Evolutionary conservation across 2,329 filamentous ascomycete genomes (phyloP).

Genomic region (Lizonia empirigonia): DNA sequence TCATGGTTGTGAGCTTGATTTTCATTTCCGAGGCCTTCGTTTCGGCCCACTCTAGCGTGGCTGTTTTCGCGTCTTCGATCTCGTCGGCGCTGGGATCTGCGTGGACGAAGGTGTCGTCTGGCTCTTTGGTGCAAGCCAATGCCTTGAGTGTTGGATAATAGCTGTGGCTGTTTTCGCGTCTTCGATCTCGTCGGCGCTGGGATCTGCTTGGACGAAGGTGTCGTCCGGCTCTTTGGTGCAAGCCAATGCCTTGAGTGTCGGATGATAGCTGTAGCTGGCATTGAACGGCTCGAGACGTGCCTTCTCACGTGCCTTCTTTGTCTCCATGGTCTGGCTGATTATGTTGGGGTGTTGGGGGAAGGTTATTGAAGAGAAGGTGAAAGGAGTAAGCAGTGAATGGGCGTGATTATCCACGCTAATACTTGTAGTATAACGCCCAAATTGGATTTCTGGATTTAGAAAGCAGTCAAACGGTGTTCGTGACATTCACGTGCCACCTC

Average conservation of each 20-base stretch:
- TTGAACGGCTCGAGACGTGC: too few species aligned
- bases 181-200: not conserved
- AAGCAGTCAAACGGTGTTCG: too few species aligned
- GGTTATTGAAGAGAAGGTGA: too few species aligned
- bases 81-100: not conserved
- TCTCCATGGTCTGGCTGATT: too few species aligned
- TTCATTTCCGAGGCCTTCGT: not conserved
- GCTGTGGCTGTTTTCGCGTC: not conserved
- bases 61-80: not conserved
- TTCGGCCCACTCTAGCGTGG: not conserved
- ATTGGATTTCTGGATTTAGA: too few species aligned
- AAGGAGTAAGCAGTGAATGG: too few species aligned
- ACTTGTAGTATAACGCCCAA: too few species aligned
- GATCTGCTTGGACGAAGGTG: not conserved
- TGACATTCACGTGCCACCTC: too few species aligned
- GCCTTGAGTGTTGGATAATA: not conserved
- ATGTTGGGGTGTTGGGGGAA: too few species aligned
- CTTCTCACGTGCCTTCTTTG: too few species aligned
- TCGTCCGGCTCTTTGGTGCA: not conserved
- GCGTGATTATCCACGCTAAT: too few species aligned
- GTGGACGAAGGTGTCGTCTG: not conserved
- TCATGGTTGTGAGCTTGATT: not conserved
- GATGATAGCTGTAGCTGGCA: not conserved
- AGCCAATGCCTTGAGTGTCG: not conserved
- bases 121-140: not conserved